phyloP scores from a whole-genome alignment of 2,329 filamentous ascomycete genomes.

The Sporothrix humicola region DNA sequence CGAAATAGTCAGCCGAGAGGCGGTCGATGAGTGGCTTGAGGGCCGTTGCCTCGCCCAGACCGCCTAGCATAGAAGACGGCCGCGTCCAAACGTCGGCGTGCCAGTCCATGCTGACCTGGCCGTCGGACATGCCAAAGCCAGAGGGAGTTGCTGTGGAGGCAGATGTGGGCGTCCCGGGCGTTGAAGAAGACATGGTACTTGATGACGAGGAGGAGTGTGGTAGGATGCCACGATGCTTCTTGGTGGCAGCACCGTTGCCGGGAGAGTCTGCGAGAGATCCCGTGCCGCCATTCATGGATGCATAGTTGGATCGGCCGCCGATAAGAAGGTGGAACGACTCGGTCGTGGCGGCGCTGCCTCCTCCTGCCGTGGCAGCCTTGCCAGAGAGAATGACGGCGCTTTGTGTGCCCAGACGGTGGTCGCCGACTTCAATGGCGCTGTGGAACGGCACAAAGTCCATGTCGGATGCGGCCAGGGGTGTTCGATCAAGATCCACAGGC shows the following conservation, averaged over 20 bases:
- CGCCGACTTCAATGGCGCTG: conserved; percentile 30
- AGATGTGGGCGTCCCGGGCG: background rate
- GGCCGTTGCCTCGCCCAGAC: background rate
- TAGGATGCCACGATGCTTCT: background rate
- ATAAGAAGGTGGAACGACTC: conserved; percentile 28
- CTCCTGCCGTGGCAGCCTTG: background rate
- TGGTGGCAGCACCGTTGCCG: background rate
- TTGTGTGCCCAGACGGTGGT: background rate
- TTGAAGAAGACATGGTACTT: background rate
- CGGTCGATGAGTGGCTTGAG: conserved; percentile 14
- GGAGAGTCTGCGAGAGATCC: background rate
- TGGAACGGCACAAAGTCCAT: conserved; percentile 33
- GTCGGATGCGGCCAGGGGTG: background rate
- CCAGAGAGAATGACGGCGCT: conserved; percentile 28
- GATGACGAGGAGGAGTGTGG: background rate
- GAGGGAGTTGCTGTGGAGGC: background rate
- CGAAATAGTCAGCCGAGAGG: conserved; percentile 12
- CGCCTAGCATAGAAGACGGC: background rate
- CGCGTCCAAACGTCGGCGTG: conserved; percentile 23
- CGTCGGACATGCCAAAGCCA: background rate
- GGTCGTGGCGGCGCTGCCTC: background rate
- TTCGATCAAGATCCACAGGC: conserved; percentile 29
- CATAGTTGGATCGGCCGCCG: background rate
- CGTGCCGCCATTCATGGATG: too few relatives aligned
- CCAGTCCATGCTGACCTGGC: conserved; percentile 29